Evolutionary conservation across 1,139 yeast genomes (phyloP).

Genomic region (Hemisphaericaspora xylofermentans): DNA sequence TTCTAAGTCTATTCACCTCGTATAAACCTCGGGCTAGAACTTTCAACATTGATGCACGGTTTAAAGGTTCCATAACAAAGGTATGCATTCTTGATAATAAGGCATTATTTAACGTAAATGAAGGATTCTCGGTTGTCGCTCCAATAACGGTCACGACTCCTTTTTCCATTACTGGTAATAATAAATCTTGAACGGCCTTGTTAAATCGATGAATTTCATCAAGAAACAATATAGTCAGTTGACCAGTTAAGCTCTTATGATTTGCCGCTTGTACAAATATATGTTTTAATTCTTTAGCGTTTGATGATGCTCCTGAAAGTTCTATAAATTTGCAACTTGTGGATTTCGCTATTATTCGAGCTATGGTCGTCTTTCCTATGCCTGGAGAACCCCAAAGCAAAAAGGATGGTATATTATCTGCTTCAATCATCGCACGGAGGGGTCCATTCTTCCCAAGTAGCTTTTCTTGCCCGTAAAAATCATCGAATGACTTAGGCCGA

Average conservation of each 20-base stretch:
- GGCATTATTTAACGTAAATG: constrained; percentile 87
- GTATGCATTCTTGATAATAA: constrained; percentile 85
- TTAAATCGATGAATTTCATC: constrained; percentile 95
- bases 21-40: constrained; percentile 65
- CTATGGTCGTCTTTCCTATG: constrained; percentile 85
- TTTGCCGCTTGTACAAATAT: constrained; percentile 73
- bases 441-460: constrained; percentile 74
- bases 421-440: constrained; percentile 62
- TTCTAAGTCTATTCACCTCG: constrained; percentile 59
- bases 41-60: constrained; percentile 50
- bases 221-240: constrained; percentile 75
- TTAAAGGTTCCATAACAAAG: constrained; percentile 71
- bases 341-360: constrained; percentile 56
- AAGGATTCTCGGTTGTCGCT: constrained; percentile 97
- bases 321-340: constrained; percentile 68
- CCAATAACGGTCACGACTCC: constrained; percentile 75
- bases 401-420: constrained; percentile 74
- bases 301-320: constrained; percentile 81
- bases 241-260: constrained; percentile 61
- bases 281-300: constrained; percentile 66
- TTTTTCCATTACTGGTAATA: constrained; percentile 70
- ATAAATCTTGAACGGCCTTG: constrained; percentile 84
- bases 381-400: constrained; percentile 97
- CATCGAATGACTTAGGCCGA: constrained; percentile 71
- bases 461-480: constrained; percentile 85